A percentile compares a stretch with the other conserved stretches of the same genome.
Evolutionary conservation across 1,284 basidiomycete species (phyloP).

Genomic region (Heterobasidion annosum): DNA sequence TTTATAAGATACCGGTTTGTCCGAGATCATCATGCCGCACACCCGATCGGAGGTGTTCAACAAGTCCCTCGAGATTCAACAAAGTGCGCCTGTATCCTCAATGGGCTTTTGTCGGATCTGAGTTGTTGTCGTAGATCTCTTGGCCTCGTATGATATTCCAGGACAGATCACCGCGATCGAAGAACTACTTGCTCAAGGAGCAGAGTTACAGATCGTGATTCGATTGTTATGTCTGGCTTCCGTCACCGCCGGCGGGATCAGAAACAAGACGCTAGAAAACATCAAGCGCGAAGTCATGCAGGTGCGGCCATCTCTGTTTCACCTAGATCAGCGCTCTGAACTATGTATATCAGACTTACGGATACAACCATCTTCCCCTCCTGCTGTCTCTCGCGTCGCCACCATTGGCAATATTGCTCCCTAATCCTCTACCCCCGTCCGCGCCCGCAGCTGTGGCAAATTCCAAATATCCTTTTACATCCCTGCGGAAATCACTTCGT

Average conservation of each 20-base stretch:
- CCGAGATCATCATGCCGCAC: slow-evolving; percentile 82
- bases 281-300: slow-evolving; percentile 91
- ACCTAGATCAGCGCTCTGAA: slow-evolving; percentile 7
- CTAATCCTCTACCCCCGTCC: slow-evolving; percentile 51
- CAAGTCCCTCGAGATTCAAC: slow-evolving; percentile 90
- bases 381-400: slow-evolving; percentile 75
- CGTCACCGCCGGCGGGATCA: slow-evolving; percentile 80
- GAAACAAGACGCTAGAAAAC: slow-evolving; percentile 78
- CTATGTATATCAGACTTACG: slow-evolving; percentile 61
- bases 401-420: slow-evolving; percentile 57
- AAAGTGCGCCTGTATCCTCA: slow-evolving; percentile 49
- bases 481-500: slow-evolving; percentile 78
- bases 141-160: slow-evolving; percentile 80
- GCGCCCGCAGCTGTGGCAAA: slow-evolving; percentile 30
- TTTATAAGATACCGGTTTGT: slow-evolving; percentile 78
- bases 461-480: slow-evolving; percentile 59
- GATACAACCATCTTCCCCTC: slow-evolving; percentile 83
- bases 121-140: slow-evolving; percentile 52
- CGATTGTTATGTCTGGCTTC: slow-evolving; percentile 83
- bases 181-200: slow-evolving; percentile 79
- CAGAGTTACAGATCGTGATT: slow-evolving; percentile 69
- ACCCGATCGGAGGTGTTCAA: slow-evolving; percentile 90
- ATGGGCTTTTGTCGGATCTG: slow-evolving; percentile 5
- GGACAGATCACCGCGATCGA: slow-evolving; percentile 78
- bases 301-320: slow-evolving; percentile 29